Evolutionary conservation across 208 protist genomes (phyloP).

Genomic region (Trypanosoma scelopori): DNA sequence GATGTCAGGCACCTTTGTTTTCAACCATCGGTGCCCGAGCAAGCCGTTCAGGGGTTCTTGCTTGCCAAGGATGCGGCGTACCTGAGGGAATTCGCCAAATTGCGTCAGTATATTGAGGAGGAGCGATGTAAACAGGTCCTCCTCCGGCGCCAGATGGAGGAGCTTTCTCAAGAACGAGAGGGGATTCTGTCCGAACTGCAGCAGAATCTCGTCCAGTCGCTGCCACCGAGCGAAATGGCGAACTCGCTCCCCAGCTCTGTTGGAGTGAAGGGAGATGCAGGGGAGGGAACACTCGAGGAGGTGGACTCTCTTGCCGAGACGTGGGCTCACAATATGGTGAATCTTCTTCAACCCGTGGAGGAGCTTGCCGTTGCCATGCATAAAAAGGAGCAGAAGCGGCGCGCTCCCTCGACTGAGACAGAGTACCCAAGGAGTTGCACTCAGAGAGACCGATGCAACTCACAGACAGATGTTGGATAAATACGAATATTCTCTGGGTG

Average conservation of each 20-base stretch:
- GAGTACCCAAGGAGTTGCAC: background rate
- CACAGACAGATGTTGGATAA: conserved; percentile 3
- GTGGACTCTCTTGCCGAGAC: background rate
- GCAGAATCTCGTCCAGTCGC: background rate
- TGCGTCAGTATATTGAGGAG: conserved; percentile 1
- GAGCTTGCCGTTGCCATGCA: conserved; percentile 5
- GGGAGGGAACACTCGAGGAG: background rate
- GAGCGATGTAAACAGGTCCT: conserved; percentile 6
- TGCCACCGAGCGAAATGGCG: background rate
- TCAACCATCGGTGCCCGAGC: background rate
- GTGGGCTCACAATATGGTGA: conserved; percentile 8
- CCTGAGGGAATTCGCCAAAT: conserved; percentile 8
- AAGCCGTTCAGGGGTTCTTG: conserved; percentile 11
- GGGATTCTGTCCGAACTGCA: background rate
- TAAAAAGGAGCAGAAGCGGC: background rate
- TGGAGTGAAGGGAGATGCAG: background rate
- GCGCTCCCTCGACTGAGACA: background rate
- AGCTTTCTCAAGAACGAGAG: conserved; percentile 1
- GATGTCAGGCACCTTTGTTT: background rate
- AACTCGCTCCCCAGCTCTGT: no score
- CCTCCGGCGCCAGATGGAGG: conserved; percentile 1
- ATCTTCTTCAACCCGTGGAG: conserved; percentile 8
- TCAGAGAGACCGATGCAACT: background rate
- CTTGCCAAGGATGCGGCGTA: conserved; percentile 18
- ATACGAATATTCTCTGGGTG: conserved; percentile 22